Evolutionary conservation across 441 rosid genomes (phyloP).

Genomic region (Rhodomyrtus psidioides): DNA sequence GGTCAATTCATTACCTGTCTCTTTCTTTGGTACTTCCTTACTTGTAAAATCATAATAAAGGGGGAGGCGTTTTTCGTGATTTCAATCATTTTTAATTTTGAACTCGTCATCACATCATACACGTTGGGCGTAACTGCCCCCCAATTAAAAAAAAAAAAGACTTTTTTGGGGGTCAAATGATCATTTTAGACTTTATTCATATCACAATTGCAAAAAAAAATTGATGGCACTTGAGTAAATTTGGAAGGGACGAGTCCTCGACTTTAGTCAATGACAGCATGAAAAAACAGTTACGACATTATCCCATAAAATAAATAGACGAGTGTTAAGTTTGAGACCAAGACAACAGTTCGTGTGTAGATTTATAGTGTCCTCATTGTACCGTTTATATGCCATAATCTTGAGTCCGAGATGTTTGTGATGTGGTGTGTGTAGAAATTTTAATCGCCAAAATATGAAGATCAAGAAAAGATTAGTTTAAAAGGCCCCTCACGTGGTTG

Average conservation of each 20-base stretch:
- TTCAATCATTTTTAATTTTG: not conserved
- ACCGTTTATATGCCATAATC: not conserved
- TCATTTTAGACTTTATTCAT: not conserved
- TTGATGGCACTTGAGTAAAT: not conserved
- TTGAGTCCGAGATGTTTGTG: not conserved
- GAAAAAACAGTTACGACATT: fast-evolving
- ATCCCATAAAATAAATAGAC: not conserved
- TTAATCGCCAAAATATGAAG: no score
- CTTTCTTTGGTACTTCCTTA: not conserved
- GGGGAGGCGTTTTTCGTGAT: not conserved
- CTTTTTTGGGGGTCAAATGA: not conserved
- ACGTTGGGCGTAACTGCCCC: not conserved
- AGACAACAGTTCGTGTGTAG: not conserved
- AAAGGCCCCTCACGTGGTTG: no score
- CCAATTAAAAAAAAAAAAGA: not conserved
- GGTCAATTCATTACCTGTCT: not conserved
- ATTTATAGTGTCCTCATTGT: not conserved
- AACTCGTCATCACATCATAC: not conserved
- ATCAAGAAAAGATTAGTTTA: no score
- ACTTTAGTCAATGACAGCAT: not conserved
- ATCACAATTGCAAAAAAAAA: no score
- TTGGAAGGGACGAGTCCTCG: no score
- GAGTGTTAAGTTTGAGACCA: not conserved
- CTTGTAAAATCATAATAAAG: not conserved
- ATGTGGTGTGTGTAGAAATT: not conserved